Percentiles rank a stretch among this genome's conserved stretches.
phyloP scores from a whole-genome alignment of 441 rosid genomes.

The Manihot esculenta region DNA sequence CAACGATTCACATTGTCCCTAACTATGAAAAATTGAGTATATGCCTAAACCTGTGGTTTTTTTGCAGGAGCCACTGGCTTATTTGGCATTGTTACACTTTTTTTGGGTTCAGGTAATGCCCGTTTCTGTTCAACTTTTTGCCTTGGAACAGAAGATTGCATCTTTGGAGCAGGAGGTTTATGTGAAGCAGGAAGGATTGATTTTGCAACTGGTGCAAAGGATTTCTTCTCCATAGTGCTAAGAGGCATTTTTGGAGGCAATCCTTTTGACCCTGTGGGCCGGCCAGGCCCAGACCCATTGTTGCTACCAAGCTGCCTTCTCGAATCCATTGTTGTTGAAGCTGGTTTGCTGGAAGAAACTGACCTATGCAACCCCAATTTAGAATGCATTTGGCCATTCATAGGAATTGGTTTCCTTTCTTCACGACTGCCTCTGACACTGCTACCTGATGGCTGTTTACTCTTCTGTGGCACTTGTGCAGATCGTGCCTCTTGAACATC shows the following conservation, averaged over 20 bases:
- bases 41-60: slow-evolving; percentile 49
- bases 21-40: neutral
- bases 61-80: slow-evolving; percentile 41
- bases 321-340: slow-evolving; percentile 31
- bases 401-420: slow-evolving; percentile 40
- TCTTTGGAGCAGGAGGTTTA: slow-evolving; percentile 48
- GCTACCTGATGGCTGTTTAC: slow-evolving; percentile 47
- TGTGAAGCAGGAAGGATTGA: slow-evolving; percentile 35
- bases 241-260: slow-evolving; percentile 37
- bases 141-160: slow-evolving; percentile 46
- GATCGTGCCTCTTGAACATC: slow-evolving; percentile 77
- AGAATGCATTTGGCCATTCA: slow-evolving; percentile 47
- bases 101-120: slow-evolving; percentile 39
- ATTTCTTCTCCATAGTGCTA: slow-evolving; percentile 39
- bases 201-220: slow-evolving; percentile 30
- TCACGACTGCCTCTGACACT: slow-evolving; percentile 43
- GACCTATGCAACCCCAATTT: slow-evolving; percentile 41
- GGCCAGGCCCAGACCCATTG: slow-evolving; percentile 62
- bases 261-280: slow-evolving; percentile 50
- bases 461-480: slow-evolving; percentile 47
- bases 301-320: slow-evolving; percentile 54
- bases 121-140: slow-evolving; percentile 51
- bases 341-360: slow-evolving; percentile 38
- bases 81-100: slow-evolving; percentile 38
- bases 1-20: neutral